Evolutionary conservation across 176 grass and related monocot genomes (phyloP), one percentile per base, ranked within the genome.

Genomic region (Raddia distichophylla): DNA sequence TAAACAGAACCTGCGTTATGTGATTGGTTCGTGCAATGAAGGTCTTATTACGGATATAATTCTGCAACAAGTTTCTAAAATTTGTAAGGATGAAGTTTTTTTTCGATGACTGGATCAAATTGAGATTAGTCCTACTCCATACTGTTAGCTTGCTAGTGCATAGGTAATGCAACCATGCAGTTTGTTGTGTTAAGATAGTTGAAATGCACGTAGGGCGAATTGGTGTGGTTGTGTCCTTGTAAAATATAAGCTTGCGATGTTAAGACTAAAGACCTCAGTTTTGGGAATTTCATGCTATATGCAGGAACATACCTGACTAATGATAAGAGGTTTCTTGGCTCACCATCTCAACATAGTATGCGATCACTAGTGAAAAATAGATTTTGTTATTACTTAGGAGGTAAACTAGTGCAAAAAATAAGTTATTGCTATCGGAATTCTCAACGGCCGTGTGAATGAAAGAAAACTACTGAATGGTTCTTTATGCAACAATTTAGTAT

Each of bases 181-280:
- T 19, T 67, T 68, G 12, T 56, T 47, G 33, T 17, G 20, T 58
- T 73, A 74, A 67, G 37, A 22, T 19, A 53, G 45, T 69, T 53
- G 5, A 60, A 55, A 70, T 63, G n/a, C 71, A 61, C 44, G 42
- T 60, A n/a, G 32, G 15, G 44, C 19, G 42, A 33, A 77, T 13
- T 42, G 2, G 27, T 77, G 64, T 51, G 74, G 69, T 76, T 48
- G 75, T 32, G 67, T 81, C 75, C 54, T 20, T 68, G 52, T 60
- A 37, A 9, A 49, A 15, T 80, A 87, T 60, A 76, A 76, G 34
- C 52, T 69, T 44, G 68, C 51, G 9, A 22, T 52, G 10, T 73
- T 50, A 40, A 63, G 45, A 37, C 16, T 10, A 20, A 19, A 51
- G 44, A 3, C 44, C 20, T 60, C 27, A 43, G 27, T 61, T 64